Evolutionary conservation across 1,139 yeast genomes (phyloP), one percentile per base, ranked within the genome.

Genomic region (Scheffersomyces quercinus): DNA sequence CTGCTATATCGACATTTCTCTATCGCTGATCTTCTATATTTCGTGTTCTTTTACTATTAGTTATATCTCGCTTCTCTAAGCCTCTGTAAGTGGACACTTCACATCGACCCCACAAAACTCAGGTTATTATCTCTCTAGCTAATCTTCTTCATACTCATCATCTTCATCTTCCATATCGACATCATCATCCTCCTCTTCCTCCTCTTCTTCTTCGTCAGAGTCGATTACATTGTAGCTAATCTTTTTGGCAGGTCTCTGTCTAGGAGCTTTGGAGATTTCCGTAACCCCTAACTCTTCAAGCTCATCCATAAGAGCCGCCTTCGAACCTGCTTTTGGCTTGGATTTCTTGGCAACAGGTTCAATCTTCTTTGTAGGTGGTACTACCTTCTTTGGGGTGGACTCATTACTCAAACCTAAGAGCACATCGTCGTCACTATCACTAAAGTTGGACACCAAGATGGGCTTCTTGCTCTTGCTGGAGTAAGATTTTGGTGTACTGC

Each of bases 381-480:
- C 0, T 20, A 14, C 20, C 24, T 31, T 31, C 11, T 31, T 31
- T 11, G 35, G 35, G 1, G 35, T 31, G 11, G 35, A 20, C 20
- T 31, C 35, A 31, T 33, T 36, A 36, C 31, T 31, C 35, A 41
- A 48, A 15, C 62, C 62, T 34, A 57, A 50, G 33, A 57, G 47
- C 36, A 61, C 67, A 39, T 67, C 72, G 37, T 67, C 72, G 29
- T 67, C 72, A 45, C 70, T 64, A 44, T 68, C 74, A 45, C 65
- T 62, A 47, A 68, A 68, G 26, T 20, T 20, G 8, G 26, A 20
- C 16, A 59, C 49, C 6, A 62, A 55, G 16, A 46, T 40, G 10
- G 48, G 39, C 14, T 44, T 41, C 37, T 50, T 46, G 26, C 45
- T 41, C 35, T 46, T 50, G 13, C 38, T 6, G 28, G 36, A 42